phyloP scores from a whole-genome alignment of 1,284 basidiomycete species.

The Tetrapyrgos nigripes region DNA sequence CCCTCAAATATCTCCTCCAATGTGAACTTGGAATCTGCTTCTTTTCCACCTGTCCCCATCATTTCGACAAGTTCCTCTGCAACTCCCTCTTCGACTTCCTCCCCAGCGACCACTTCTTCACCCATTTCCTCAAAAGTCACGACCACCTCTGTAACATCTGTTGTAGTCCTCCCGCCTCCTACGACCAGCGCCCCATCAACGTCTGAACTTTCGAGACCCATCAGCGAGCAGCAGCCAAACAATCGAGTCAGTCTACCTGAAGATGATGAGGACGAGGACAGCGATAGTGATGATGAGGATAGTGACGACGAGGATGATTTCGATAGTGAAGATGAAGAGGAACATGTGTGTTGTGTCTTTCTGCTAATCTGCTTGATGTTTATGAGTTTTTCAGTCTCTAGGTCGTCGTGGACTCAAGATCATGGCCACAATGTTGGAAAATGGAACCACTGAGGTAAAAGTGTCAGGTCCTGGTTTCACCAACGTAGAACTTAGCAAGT shows the following conservation, averaged over 20 bases:
- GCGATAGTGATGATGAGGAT: slow-evolving; percentile 22
- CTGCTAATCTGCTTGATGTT: background rate
- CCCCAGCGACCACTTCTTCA: slow-evolving; percentile 11
- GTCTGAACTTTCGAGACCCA: slow-evolving; percentile 13
- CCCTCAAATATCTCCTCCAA: background rate
- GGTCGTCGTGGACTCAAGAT: slow-evolving; percentile 22
- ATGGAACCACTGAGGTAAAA: slow-evolving; percentile 46
- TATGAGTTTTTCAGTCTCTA: background rate
- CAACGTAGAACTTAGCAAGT: slow-evolving; percentile 41
- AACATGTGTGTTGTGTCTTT: background rate
- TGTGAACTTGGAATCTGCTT: too few species aligned
- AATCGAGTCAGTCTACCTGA: slow-evolving; percentile 18
- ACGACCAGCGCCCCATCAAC: slow-evolving; percentile 17
- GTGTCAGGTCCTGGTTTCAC: slow-evolving; percentile 48
- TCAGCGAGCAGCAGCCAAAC: slow-evolving; percentile 16
- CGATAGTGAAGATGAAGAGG: slow-evolving; percentile 13
- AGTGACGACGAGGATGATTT: slow-evolving; percentile 9
- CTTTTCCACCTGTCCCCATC: background rate
- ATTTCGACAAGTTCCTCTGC: background rate
- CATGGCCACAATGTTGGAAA: slow-evolving; percentile 28
- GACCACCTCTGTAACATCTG: slow-evolving; percentile 7
- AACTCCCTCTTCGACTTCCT: slow-evolving; percentile 11
- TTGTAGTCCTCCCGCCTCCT: slow-evolving; percentile 18
- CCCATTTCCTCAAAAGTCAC: slow-evolving; percentile 14
- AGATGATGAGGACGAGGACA: slow-evolving; percentile 22